phyloP scores from a whole-genome alignment of 2,329 filamentous ascomycete genomes.

The Diaporthe helianthi region DNA sequence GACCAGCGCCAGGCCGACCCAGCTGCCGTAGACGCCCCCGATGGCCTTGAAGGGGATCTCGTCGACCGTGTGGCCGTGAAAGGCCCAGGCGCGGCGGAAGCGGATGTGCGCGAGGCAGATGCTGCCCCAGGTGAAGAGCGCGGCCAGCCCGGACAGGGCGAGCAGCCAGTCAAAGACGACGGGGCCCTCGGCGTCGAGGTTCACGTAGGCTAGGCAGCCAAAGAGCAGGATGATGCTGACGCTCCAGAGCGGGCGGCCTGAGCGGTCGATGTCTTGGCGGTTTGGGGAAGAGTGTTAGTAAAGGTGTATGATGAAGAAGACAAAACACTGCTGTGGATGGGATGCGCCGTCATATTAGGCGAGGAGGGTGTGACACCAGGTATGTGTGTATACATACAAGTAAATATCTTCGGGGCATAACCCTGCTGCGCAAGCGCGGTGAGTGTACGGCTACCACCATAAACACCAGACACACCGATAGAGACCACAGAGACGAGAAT shows the following conservation, averaged over 20 bases:
- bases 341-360: too few relatives aligned
- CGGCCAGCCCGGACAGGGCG: conserved; percentile 68
- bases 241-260: conserved; percentile 61
- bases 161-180: conserved; percentile 71
- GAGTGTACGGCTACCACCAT: conserved; percentile 65
- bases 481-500: conserved; percentile 66
- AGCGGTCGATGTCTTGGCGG: conserved; percentile 58
- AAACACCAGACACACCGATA: conserved; percentile 65
- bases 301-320: neutral
- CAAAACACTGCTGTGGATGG: too few relatives aligned
- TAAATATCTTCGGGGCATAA: conserved; percentile 63
- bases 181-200: conserved; percentile 51
- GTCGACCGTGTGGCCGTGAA: conserved; percentile 66
- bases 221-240: conserved; percentile 56
- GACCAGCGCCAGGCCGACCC: conserved; percentile 65
- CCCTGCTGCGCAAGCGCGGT: conserved; percentile 66
- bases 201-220: conserved; percentile 59
- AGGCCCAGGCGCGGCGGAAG: conserved; percentile 69
- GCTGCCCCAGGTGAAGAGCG: conserved; percentile 73
- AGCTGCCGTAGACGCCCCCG: conserved; percentile 69
- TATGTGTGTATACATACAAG: neutral
- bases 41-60: conserved; percentile 72
- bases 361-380: too few relatives aligned
- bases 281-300: neutral
- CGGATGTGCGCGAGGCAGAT: conserved; percentile 74